phyloP scores from a whole-genome alignment of 2,329 filamentous ascomycete genomes.

The Byssoonygena ceratinophila region DNA sequence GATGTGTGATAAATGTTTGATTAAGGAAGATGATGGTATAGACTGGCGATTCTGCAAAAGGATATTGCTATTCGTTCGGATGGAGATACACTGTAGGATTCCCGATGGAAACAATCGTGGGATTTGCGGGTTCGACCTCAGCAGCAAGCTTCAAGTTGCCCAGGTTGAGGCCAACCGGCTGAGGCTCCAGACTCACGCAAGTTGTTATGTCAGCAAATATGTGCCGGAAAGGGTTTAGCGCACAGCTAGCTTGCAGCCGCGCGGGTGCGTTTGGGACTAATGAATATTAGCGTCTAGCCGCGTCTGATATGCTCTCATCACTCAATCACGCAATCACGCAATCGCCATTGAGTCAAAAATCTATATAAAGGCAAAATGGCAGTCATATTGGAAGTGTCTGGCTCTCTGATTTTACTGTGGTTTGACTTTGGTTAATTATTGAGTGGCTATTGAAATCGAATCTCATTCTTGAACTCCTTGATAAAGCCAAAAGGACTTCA shows the following conservation, averaged over 20 bases:
- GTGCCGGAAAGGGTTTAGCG: neutral
- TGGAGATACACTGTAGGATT: neutral
- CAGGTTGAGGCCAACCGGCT: neutral
- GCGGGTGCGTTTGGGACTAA: constrained; percentile 3
- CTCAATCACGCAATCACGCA: constrained; percentile 8
- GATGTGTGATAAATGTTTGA: neutral
- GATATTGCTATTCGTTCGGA: neutral
- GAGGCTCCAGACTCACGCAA: neutral
- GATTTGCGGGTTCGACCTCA: neutral
- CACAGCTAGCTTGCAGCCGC: neutral
- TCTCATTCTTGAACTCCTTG: too few species aligned
- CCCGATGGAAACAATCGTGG: neutral
- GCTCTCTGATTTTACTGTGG: neutral
- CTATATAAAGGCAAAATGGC: constrained; percentile 4
- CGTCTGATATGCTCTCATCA: neutral
- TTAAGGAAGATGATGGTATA: neutral
- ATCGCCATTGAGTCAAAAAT: neutral
- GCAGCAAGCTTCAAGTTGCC: neutral
- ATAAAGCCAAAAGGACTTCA: neutral
- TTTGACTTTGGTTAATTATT: neutral
- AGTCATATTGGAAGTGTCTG: neutral
- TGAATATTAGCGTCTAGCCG: neutral
- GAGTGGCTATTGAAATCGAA: neutral
- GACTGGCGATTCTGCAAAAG: neutral
- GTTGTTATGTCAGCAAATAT: neutral